Evolutionary conservation across 106 monocot species (phyloP).

Genomic region (Dendrobium nobile): DNA sequence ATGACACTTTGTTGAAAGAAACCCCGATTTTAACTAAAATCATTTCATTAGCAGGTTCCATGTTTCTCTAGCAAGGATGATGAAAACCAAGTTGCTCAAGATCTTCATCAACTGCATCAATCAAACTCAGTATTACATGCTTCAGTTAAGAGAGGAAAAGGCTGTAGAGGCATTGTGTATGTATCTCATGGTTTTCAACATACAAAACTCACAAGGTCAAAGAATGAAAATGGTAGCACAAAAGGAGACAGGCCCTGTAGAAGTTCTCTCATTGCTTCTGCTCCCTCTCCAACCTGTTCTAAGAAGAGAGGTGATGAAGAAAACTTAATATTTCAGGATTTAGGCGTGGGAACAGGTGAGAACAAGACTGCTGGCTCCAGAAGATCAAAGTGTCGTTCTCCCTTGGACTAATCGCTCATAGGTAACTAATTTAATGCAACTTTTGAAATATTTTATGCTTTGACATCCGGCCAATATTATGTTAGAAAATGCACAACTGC

Average conservation of each 20-base stretch:
- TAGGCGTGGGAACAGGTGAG: neutral
- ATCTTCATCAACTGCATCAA: conserved; percentile 2
- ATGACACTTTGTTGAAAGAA: too few species aligned
- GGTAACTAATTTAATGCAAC: too few species aligned
- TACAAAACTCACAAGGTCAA: neutral
- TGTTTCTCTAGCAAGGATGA: neutral
- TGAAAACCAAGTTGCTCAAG: neutral
- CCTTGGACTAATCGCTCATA: neutral
- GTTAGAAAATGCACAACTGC: too few species aligned
- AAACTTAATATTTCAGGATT: neutral
- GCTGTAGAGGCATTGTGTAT: neutral
- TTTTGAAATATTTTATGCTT: too few species aligned
- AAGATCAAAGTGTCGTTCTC: conserved; percentile 11
- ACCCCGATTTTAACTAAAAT: neutral
- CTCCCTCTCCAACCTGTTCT: neutral
- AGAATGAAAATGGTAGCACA: neutral
- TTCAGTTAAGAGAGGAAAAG: conserved; percentile 2
- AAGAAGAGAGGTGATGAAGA: conserved; percentile 3
- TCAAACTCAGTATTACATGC: neutral
- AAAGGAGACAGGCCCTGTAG: too few species aligned
- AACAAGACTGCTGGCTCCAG: conserved; percentile 1
- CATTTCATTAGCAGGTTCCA: neutral
- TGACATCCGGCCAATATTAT: too few species aligned
- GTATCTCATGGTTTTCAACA: neutral
- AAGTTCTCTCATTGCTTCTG: neutral